phyloP scores from a whole-genome alignment of 495 filamentous ascomycete species.

The Podospora appendiculata region DNA sequence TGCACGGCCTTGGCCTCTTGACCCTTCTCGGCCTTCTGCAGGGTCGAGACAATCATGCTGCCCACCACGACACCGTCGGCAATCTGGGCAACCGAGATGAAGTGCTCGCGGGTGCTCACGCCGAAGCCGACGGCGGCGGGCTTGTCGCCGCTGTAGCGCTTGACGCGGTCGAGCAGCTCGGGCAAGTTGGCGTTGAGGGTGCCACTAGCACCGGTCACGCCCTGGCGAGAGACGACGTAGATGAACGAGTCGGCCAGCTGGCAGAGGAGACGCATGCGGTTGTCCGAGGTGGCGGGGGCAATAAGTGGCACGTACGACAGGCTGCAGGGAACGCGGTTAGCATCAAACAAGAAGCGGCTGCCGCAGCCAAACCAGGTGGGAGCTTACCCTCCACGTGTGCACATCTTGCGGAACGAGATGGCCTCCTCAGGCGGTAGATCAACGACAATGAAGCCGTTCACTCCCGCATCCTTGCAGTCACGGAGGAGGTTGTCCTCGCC shows the following conservation, averaged over 20 bases:
- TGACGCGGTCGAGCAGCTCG: constrained; percentile 75
- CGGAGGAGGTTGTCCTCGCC: constrained; percentile 82
- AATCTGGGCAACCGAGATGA: constrained; percentile 70
- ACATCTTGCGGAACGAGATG: constrained; percentile 79
- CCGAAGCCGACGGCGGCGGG: constrained; percentile 93
- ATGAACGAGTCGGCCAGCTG: constrained; percentile 98
- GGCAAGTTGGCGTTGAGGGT: constrained; percentile 72
- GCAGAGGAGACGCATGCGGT: constrained; percentile 90
- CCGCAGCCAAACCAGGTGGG: neutral
- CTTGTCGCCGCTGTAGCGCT: constrained; percentile 81
- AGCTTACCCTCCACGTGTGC: constrained; percentile 61
- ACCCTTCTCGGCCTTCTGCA: constrained; percentile 63
- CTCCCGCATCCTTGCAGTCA: constrained; percentile 78
- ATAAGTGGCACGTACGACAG: constrained; percentile 94
- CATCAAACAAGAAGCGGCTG: too few relatives aligned
- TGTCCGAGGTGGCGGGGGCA: constrained; percentile 85
- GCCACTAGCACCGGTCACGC: constrained; percentile 86
- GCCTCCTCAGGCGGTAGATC: constrained; percentile 97
- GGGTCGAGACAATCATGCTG: constrained; percentile 78
- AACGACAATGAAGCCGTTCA: constrained; percentile 97
- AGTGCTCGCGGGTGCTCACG: constrained; percentile 92
- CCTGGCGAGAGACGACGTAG: constrained; percentile 97
- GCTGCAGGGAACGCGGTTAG: constrained; percentile 16
- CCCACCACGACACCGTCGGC: constrained; percentile 98
- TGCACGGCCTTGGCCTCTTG: constrained; percentile 67